Percentiles rank a stretch among this genome's conserved stretches.
phyloP scores from a whole-genome alignment of 2,329 filamentous ascomycete species.

The Cytospora leucostoma region DNA sequence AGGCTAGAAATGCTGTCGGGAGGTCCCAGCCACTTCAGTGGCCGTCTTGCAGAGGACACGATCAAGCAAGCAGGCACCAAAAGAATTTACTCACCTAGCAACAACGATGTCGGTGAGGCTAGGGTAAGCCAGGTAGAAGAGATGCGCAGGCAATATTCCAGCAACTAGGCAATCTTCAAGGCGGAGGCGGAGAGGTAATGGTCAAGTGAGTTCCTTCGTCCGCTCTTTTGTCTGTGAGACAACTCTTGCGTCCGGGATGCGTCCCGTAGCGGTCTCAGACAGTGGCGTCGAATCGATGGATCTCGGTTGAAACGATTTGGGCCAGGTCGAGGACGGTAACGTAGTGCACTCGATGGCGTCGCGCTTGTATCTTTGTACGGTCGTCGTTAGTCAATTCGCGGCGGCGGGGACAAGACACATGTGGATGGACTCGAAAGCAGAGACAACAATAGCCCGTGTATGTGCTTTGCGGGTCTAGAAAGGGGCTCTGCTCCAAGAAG shows the following conservation, averaged over 20 bases:
- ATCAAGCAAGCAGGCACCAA: background rate
- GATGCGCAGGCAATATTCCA: slow-evolving; percentile 38
- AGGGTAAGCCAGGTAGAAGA: slow-evolving; percentile 23
- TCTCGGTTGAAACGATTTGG: background rate
- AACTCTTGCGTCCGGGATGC: background rate
- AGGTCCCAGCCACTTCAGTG: background rate
- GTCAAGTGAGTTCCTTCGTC: background rate
- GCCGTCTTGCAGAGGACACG: background rate
- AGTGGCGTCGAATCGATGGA: slow-evolving; percentile 1
- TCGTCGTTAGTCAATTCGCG: background rate
- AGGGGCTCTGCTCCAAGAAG: background rate
- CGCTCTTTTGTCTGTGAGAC: slow-evolving; percentile 11
- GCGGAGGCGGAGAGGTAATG: background rate
- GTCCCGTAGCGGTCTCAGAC: background rate
- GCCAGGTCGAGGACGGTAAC: background rate
- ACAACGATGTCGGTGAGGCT: slow-evolving; percentile 20
- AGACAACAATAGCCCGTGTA: slow-evolving; percentile 6
- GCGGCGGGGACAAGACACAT: slow-evolving; percentile 8
- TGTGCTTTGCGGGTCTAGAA: background rate
- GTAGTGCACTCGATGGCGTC: background rate
- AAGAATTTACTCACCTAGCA: slow-evolving; percentile 24
- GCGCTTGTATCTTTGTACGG: background rate
- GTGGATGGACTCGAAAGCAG: background rate
- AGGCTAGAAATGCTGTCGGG: background rate
- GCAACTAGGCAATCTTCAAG: slow-evolving; percentile 32